phyloP scores from a whole-genome alignment of 1,284 basidiomycete genomes.

The Macrocystidia cucumis region DNA sequence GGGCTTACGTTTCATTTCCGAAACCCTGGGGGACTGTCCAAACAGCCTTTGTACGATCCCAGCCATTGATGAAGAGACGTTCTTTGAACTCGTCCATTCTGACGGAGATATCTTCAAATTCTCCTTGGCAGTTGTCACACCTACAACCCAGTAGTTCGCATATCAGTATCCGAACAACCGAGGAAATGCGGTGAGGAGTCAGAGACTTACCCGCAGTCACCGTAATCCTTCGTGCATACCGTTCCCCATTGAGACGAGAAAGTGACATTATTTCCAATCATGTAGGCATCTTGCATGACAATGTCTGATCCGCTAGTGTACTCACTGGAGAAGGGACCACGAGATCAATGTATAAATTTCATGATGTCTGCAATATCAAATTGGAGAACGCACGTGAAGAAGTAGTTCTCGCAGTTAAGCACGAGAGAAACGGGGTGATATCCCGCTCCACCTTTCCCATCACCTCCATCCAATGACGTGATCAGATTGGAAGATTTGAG shows the following conservation, averaged over 20 bases:
- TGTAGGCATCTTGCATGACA: conserved; percentile 39
- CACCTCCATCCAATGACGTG: conserved; percentile 46
- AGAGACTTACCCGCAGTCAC: conserved; percentile 50
- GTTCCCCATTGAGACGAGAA: conserved; percentile 45
- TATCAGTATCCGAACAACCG: background rate
- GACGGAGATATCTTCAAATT: conserved; percentile 53
- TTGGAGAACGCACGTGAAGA: conserved; percentile 31
- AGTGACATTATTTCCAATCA: conserved; percentile 62
- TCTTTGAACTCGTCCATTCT: conserved; percentile 57
- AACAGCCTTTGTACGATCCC: conserved; percentile 54
- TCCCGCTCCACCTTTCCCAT: conserved; percentile 27
- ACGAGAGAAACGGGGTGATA: conserved; percentile 74
- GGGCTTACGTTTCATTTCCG: conserved; percentile 47
- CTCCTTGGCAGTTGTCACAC: conserved; percentile 44
- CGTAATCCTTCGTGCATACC: conserved; percentile 51
- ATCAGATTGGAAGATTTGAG: conserved; percentile 53
- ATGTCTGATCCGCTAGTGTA: conserved; percentile 50
- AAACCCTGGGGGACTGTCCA: conserved; percentile 79
- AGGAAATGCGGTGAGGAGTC: background rate
- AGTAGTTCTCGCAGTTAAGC: conserved; percentile 67
- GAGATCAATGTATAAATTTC: background rate
- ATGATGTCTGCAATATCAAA: background rate
- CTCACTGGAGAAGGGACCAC: conserved; percentile 12
- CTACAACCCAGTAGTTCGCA: conserved; percentile 12
- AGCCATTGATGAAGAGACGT: conserved; percentile 50